Percentiles rank a stretch among this genome's conserved stretches.
These are phyloP conservation scores for Didymella segeticola DNA, from an alignment of 2,329 filamentous ascomycete genomes.

Conservation along the genomic window DNA sequence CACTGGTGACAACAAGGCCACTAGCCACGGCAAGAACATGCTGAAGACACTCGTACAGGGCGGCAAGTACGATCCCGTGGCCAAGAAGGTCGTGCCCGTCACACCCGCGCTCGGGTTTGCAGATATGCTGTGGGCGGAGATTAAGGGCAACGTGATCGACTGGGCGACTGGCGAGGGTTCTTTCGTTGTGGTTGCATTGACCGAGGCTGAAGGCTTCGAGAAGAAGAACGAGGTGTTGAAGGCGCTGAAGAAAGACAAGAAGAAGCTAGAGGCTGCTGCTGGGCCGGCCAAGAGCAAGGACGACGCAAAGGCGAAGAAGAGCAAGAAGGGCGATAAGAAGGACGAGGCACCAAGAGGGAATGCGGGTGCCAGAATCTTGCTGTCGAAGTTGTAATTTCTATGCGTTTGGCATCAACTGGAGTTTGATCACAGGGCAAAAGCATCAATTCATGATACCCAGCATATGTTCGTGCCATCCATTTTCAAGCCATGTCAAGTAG, in stretches of 20 bases:
- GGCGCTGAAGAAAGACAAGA: conserved; percentile 75
- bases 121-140: conserved; percentile 78
- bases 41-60: conserved; percentile 90
- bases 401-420: conserved; percentile 5
- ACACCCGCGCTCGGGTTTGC: conserved; percentile 83
- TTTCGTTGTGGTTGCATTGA: conserved; percentile 82
- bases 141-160: conserved; percentile 74
- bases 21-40: conserved; percentile 76
- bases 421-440: conserved; percentile 12
- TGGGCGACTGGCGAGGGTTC: conserved; percentile 90
- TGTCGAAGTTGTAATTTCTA: conserved; percentile 48
- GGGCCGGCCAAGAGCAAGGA: conserved; percentile 30
- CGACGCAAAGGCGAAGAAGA: conserved; percentile 39
- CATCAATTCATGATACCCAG: conserved; percentile 17
- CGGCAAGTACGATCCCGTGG: conserved; percentile 79
- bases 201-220: conserved; percentile 75
- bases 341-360: conserved; percentile 49
- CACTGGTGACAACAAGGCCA: conserved; percentile 53
- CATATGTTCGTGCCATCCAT: background rate
- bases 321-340: conserved; percentile 50
- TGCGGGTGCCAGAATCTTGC: conserved; percentile 55
- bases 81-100: conserved; percentile 72
- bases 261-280: conserved; percentile 72
- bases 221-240: conserved; percentile 71
- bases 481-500: background rate